Conservation (phyloP, 2,329 filamentous ascomycete genomes). For the Clonostachys solani region DNA sequence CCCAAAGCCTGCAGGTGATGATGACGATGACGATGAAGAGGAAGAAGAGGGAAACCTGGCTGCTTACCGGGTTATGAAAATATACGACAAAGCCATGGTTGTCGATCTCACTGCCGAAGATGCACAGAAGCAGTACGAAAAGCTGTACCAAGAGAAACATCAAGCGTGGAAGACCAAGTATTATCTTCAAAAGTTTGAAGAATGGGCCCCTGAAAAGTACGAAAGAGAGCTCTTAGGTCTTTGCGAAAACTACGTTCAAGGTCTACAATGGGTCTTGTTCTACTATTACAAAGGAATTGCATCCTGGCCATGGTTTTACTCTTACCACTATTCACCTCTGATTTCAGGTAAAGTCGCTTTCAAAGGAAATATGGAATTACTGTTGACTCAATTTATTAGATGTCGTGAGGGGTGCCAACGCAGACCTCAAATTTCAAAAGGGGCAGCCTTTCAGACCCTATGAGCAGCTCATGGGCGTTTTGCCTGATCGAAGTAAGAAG, state of each 20-base stretch:
- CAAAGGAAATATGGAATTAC: slow-evolving; percentile 22
- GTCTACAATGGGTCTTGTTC: slow-evolving; percentile 94
- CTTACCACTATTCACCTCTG: slow-evolving; percentile 95
- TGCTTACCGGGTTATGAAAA: slow-evolving; percentile 78
- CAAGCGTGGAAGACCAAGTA: slow-evolving; percentile 91
- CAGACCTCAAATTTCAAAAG: slow-evolving; percentile 86
- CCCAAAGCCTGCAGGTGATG: slow-evolving; percentile 42
- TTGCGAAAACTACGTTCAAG: slow-evolving; percentile 95
- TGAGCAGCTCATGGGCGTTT: slow-evolving; percentile 96
- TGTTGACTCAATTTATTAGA: slow-evolving; percentile 52
- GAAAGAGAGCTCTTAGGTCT: slow-evolving; percentile 71
- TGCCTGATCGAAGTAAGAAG: slow-evolving; percentile 94
- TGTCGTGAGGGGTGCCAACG: slow-evolving; percentile 80
- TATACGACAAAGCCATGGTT: slow-evolving; percentile 86
- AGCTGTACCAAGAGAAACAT: slow-evolving; percentile 88
- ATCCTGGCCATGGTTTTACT: slow-evolving; percentile 98
- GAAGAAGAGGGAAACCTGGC: slow-evolving; percentile 81
- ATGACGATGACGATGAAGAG: slow-evolving; percentile 52
- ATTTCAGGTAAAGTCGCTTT: slow-evolving; percentile 62
- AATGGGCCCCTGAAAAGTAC: slow-evolving; percentile 79
- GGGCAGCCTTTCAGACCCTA: slow-evolving; percentile 94
- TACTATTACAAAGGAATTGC: slow-evolving; percentile 98
- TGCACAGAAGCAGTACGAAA: slow-evolving; percentile 71
- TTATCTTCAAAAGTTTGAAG: slow-evolving; percentile 82
- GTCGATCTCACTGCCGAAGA: slow-evolving; percentile 77